A percentile compares a stretch with the other conserved stretches of the same genome.
phyloP scores from a whole-genome alignment of 768 basidiomycete species.

The Russula sp. region DNA sequence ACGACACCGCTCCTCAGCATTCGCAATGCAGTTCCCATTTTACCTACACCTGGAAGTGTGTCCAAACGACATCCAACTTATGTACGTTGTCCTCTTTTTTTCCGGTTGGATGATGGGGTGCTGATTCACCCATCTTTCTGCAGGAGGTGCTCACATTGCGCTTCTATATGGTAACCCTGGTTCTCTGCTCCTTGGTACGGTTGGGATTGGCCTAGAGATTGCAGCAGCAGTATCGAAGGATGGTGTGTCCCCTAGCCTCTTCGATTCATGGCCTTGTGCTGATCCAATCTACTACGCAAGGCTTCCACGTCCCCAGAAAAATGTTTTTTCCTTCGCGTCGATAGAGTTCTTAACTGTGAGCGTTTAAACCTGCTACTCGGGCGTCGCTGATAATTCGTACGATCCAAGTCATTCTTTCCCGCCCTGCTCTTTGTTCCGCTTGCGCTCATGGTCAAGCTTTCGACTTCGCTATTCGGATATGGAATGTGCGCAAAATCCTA shows the following conservation, averaged over 20 bases:
- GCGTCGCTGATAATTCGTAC: constrained; percentile 5
- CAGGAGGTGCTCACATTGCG: constrained; percentile 19
- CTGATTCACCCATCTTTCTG: neutral
- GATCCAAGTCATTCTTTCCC: constrained; percentile 56
- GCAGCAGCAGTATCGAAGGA: constrained; percentile 10
- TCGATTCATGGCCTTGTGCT: neutral
- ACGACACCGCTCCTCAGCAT: neutral
- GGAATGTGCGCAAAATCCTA: constrained; percentile 47
- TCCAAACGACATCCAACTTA: constrained; percentile 19
- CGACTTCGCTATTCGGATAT: constrained; percentile 55
- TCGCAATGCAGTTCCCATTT: constrained; percentile 12
- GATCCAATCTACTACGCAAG: constrained; percentile 35
- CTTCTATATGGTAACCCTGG: constrained; percentile 20
- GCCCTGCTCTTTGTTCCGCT: constrained; percentile 50
- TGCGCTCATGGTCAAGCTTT: constrained; percentile 47
- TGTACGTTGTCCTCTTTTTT: constrained; percentile 4
- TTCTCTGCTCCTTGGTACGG: neutral
- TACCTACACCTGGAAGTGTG: constrained; percentile 20
- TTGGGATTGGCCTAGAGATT: constrained; percentile 26
- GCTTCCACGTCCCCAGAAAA: constrained; percentile 50
- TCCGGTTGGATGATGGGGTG: no score
- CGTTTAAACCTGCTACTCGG: constrained; percentile 16
- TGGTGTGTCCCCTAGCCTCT: constrained; percentile 9
- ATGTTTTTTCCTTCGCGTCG: constrained; percentile 50
- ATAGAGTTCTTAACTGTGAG: constrained; percentile 46